phyloP scores from a whole-genome alignment of 2,329 filamentous ascomycete genomes.

The Dendryphion nanum region DNA sequence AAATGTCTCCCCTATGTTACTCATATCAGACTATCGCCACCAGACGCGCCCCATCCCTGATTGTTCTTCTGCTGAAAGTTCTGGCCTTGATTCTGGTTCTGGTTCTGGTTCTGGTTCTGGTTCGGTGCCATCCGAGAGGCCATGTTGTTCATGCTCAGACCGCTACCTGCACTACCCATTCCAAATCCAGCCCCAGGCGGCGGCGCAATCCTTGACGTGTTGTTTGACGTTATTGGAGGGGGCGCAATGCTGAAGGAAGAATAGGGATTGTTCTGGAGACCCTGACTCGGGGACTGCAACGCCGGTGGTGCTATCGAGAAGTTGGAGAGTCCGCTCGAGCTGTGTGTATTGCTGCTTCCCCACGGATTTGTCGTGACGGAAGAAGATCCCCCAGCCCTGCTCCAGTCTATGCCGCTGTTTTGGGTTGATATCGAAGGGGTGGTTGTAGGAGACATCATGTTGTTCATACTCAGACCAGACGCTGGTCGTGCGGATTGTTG shows the following conservation, averaged over 20 bases:
- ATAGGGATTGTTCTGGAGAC: slow-evolving; percentile 30
- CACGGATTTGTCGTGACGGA: slow-evolving; percentile 22
- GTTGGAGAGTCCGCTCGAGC: slow-evolving; percentile 31
- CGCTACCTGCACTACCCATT: slow-evolving; percentile 21
- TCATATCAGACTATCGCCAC: slow-evolving; percentile 30
- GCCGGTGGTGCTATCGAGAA: slow-evolving; percentile 53
- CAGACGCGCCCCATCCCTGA: slow-evolving; percentile 16
- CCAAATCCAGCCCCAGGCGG: slow-evolving; percentile 19
- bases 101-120: slow-evolving; percentile 18
- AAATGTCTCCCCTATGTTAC: no score
- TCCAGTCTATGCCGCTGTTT: slow-evolving; percentile 29
- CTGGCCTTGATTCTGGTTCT: slow-evolving; percentile 20
- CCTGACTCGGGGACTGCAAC: slow-evolving; percentile 12
- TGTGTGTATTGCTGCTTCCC: slow-evolving; percentile 17
- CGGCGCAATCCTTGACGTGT: slow-evolving; percentile 27
- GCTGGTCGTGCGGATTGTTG: slow-evolving; percentile 33
- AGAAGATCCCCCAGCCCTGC: slow-evolving; percentile 18
- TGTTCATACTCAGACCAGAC: slow-evolving; percentile 35
- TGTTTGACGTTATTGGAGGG: slow-evolving; percentile 24
- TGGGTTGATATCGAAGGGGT: slow-evolving; percentile 25
- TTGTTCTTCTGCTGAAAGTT: slow-evolving; percentile 11
- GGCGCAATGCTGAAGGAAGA: slow-evolving; percentile 40
- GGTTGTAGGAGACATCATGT: slow-evolving; percentile 15
- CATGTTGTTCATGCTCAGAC: slow-evolving; percentile 27
- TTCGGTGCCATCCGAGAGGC: slow-evolving; percentile 18